Evolutionary conservation across 1,284 basidiomycete species (phyloP).

Genomic region (Boletus smithii): DNA sequence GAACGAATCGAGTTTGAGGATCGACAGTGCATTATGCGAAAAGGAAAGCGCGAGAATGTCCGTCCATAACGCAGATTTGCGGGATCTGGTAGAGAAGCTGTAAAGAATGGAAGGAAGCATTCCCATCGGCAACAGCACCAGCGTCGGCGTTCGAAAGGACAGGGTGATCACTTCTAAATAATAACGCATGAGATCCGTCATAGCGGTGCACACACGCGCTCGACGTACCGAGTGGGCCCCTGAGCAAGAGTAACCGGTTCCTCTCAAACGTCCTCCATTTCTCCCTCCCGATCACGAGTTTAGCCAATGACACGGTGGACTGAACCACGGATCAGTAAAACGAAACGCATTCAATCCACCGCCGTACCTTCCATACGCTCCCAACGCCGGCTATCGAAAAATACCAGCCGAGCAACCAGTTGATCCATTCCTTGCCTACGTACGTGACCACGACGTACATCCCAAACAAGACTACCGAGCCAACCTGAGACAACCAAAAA

Average conservation of each 20-base stretch:
- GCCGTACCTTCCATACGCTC: slow-evolving; percentile 61
- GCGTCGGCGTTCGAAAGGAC: slow-evolving; percentile 60
- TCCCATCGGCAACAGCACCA: slow-evolving; percentile 64
- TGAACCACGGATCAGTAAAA: slow-evolving; percentile 22
- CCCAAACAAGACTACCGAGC: slow-evolving; percentile 61
- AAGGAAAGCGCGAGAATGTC: slow-evolving; percentile 85
- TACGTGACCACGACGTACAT: slow-evolving; percentile 74
- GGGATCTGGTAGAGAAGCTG: slow-evolving; percentile 46
- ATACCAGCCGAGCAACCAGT: slow-evolving; percentile 74
- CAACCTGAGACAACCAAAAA: slow-evolving; percentile 72
- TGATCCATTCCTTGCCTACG: slow-evolving; percentile 80
- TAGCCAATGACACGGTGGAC: slow-evolving; percentile 50
- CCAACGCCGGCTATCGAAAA: slow-evolving; percentile 64
- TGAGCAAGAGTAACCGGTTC: slow-evolving; percentile 42
- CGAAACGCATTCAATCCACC: background rate
- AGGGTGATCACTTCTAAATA: slow-evolving; percentile 43
- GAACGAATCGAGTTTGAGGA: slow-evolving; percentile 90
- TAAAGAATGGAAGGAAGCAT: slow-evolving; percentile 69
- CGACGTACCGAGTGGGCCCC: slow-evolving; percentile 44
- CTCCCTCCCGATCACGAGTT: slow-evolving; percentile 43
- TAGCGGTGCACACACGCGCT: background rate
- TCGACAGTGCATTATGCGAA: slow-evolving; percentile 75
- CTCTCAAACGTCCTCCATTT: slow-evolving; percentile 55
- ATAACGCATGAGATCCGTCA: slow-evolving; percentile 10
- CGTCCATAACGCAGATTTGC: slow-evolving; percentile 70